phyloP scores from a whole-genome alignment of 345 rosid species.

The Erodium maritimum region DNA sequence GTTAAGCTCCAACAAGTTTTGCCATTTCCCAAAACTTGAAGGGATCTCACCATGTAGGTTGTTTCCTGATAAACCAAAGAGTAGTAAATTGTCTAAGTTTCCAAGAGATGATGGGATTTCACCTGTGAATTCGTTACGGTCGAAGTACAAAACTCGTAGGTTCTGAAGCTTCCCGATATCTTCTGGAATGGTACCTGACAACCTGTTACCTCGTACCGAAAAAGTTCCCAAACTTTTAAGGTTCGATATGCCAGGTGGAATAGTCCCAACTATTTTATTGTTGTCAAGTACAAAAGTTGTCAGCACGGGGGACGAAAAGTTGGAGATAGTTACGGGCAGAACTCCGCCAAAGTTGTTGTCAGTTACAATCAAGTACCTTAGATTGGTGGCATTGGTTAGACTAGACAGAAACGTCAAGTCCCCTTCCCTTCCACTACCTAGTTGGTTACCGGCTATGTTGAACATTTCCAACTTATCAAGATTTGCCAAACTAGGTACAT shows the following conservation, averaged over 20 bases:
- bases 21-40: conserved; percentile 1
- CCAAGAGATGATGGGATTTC: conserved; percentile 8
- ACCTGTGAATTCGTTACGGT: neutral
- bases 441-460: too few species aligned
- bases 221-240: neutral
- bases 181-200: conserved; percentile 7
- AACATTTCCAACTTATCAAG: too few species aligned
- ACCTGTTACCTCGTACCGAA: neutral
- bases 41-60: conserved; percentile 14
- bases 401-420: too few species aligned
- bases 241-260: neutral
- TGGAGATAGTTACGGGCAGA: neutral
- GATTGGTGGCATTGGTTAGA: too few species aligned
- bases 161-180: conserved; percentile 1
- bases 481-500: neutral
- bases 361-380: too few species aligned
- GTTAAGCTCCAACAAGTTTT: neutral
- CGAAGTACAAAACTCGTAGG: neutral
- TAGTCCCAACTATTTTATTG: conserved; percentile 5
- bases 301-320: neutral
- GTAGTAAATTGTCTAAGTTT: conserved; percentile 1
- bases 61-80: conserved; percentile 1
- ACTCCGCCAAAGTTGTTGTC: too few species aligned
- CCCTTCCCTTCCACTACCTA: too few species aligned
- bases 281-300: neutral